Base-by-base conservation (phyloP, 306 rosid genomes). In the Rosa lucieae region DNA sequence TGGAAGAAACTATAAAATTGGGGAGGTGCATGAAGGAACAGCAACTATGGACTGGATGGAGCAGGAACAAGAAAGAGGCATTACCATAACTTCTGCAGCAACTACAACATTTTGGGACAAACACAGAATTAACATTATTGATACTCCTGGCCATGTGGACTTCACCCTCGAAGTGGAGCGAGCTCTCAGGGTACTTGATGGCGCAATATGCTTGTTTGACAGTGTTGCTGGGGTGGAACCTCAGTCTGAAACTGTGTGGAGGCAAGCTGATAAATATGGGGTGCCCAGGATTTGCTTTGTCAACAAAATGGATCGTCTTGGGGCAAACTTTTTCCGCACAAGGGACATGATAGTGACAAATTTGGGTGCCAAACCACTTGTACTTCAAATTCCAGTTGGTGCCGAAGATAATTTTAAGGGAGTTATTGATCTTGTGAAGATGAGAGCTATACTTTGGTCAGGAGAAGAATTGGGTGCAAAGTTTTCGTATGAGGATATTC, bases 1-100 rank as follows among this genome's bases (percentile, higher is more conserved):
- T 0, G 98, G 99, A 82, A 86, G 96, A 75, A 95, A 93, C 87
- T 95, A 95, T 83, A 95, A 95, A 85, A 95, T 95, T 67, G 98
- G 99, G 71, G 99, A 95, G 85, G 99, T 95, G 3, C 99, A 95
- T 1, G 98, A 95, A 80, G 99, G 98, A 79, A 91, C 98, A 13
- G 98, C 98, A 8, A 95, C 99, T 7, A 93, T 95, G 99, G 99
- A 93, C 76, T 95, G 98, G 99, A 95, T 95, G 99, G 98, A 95
- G 78, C 99, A 95, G 78, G 99, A 95, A 77, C 97, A 95, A 83
- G 99, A 95, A 84, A 84, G 98, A 85, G 99, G 99, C 80, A 95
- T 95, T 84, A 95, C 99, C 73, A 95, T 95, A 74, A 95, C 99
- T 59, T 95, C 99, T 58, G 99, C 99, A 82, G 99, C 99, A 48